Conservation (phyloP, 1,284 basidiomycete genomes). For the Trichosporon faecale region DNA sequence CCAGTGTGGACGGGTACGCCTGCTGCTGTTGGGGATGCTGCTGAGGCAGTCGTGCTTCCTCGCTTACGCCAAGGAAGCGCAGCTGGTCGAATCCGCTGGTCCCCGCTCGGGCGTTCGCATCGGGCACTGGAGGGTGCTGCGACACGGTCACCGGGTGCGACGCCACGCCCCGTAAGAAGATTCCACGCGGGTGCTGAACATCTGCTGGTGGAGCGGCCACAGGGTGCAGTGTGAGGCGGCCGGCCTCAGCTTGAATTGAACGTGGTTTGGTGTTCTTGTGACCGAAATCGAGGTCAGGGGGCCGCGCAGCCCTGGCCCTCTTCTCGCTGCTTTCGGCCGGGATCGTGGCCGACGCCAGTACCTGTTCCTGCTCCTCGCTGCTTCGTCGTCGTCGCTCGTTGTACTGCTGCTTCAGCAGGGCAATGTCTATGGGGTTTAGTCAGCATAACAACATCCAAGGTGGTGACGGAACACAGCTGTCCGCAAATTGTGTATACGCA, state of each 20-base stretch:
- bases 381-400: constrained; percentile 2
- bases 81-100: background rate
- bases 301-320: background rate
- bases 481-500: background rate
- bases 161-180: constrained; percentile 7
- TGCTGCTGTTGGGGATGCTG: background rate
- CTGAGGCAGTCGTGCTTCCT: background rate
- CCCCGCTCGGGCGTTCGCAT: constrained; percentile 2
- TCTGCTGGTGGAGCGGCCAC: constrained; percentile 7
- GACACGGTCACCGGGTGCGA: constrained; percentile 1
- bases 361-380: background rate
- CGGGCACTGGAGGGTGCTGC: background rate
- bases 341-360: background rate
- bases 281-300: constrained; percentile 2
- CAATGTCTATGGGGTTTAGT: background rate
- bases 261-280: background rate
- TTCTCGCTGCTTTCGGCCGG: background rate
- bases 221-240: constrained; percentile 10
- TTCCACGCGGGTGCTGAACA: constrained; percentile 9
- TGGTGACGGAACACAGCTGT: background rate
- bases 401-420: constrained; percentile 9
- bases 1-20: background rate
- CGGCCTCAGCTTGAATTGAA: constrained; percentile 4
- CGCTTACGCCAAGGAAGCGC: background rate
- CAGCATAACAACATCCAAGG: background rate